Evolutionary conservation across 2,329 filamentous ascomycete genomes (phyloP), one percentile per base, ranked within the genome.

Genomic region (Cladosporium sp.): DNA sequence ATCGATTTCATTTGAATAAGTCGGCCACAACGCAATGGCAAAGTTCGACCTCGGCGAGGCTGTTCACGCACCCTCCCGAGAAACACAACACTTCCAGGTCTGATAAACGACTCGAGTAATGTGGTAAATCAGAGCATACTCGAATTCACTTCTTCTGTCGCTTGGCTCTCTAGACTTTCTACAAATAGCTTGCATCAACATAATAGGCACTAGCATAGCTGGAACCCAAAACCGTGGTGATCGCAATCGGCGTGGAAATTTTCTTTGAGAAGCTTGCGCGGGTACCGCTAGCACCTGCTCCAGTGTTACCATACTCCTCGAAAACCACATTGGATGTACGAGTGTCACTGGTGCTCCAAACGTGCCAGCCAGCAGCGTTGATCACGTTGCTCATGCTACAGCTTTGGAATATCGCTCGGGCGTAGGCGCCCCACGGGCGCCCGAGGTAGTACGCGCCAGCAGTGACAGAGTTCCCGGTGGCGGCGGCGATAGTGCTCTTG

Each of bases 291-390:
- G 84, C 75, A 20, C 54, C 85, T 30, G 73, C 68, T 1, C 86
- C 86, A 1, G 78, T 78, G 70, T 88, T 88, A 19, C 65, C 72
- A 65, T 82, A 87, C 74, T 88, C 86, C 8, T 73, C 81, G 61
- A 82, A 87, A 22, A 75, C 70, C 1, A 87, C 81, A 45, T 82
- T 73, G 30, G 74, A 75, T 0, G 82, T 85, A 30, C 78, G 75
- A 15, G 75, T 67, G 43, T 79, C 73, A 2, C 73, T 74, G 1
- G 64, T 72, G 59, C 78, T 78, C 85, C 85, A 88, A 25, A 74
- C 66, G 2, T 65, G 69, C 85, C 86, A 88, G 0, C 85, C 86
- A 0, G 79, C 79, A 1, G 75, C 60, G 65, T 87, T 86, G 66
- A 88, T 79, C 17, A 87, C 82, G 22, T 73, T 71, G 6, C 75